Conservation (phyloP, 257 asterid species). For the Forsythia suspensa region DNA sequence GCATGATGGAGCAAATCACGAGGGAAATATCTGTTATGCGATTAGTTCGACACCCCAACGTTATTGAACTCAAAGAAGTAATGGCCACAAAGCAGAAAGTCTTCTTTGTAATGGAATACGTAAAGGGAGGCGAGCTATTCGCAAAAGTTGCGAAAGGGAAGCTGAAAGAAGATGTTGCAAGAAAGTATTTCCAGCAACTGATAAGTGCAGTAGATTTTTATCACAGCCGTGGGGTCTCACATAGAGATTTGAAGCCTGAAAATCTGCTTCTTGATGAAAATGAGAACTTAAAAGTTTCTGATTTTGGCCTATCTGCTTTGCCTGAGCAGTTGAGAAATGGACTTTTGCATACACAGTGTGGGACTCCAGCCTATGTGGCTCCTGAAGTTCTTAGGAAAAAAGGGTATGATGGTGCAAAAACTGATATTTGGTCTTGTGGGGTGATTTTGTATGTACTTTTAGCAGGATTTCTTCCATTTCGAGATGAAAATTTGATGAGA, state of each 20-base stretch:
- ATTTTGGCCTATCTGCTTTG: conserved; percentile 77
- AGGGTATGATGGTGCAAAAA: conserved; percentile 77
- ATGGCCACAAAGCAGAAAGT: conserved; percentile 79
- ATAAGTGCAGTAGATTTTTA: conserved; percentile 75
- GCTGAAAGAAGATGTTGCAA: conserved; percentile 52
- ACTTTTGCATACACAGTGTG: conserved; percentile 76
- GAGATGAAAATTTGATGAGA: conserved; percentile 61
- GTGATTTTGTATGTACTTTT: conserved; percentile 71
- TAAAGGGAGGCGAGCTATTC: conserved; percentile 80
- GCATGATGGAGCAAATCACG: conserved; percentile 62
- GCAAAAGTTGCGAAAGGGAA: conserved; percentile 52
- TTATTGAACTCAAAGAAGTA: conserved; percentile 74
- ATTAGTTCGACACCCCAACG: conserved; percentile 76
- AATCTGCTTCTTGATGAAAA: conserved; percentile 70
- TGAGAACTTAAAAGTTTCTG: conserved; percentile 67
- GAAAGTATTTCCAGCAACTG: conserved; percentile 79
- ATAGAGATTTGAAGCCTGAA: conserved; percentile 79
- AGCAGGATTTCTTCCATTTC: conserved; percentile 75
- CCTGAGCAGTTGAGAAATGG: conserved; percentile 65
- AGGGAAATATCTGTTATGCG: conserved; percentile 79
- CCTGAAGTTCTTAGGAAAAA: conserved; percentile 74
- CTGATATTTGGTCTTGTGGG: conserved; percentile 91
- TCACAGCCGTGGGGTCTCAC: conserved; percentile 84
- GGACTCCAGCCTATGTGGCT: conserved; percentile 85
- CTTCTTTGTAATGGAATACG: conserved; percentile 76